These are phyloP conservation scores for Candida ponderosae DNA, from an alignment of 805 yeast species.

Conservation along the genomic window DNA sequence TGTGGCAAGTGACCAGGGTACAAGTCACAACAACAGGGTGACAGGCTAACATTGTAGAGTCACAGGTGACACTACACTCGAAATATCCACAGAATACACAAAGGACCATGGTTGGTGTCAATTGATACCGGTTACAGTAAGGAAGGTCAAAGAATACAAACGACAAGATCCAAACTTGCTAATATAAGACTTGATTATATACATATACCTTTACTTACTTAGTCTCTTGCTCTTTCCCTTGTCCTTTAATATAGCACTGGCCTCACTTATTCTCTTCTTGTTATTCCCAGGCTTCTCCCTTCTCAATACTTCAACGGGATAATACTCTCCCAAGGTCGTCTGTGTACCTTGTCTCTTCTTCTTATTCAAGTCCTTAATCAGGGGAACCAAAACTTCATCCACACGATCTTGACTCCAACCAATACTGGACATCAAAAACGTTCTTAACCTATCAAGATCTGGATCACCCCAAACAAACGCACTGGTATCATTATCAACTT, in stretches of 20 bases:
- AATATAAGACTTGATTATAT: no score
- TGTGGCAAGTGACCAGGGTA: no score
- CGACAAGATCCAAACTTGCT: no score
- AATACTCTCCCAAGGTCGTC: constrained; percentile 56
- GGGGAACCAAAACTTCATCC: constrained; percentile 80
- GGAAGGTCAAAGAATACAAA: no score
- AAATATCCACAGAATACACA: no score
- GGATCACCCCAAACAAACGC: constrained; percentile 88
- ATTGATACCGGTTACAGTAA: no score
- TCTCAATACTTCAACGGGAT: constrained; percentile 46
- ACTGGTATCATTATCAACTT: constrained; percentile 75
- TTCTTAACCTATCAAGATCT: constrained; percentile 69
- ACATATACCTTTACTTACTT: no score
- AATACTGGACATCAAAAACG: constrained; percentile 57
- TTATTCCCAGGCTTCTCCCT: constrained; percentile 34
- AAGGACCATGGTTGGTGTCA: no score
- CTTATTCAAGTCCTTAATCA: constrained; percentile 70
- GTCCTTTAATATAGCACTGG: constrained; percentile 17
- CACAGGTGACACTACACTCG: no score
- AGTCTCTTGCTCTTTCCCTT: no score
- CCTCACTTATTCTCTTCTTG: constrained; percentile 50
- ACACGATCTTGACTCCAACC: constrained; percentile 76
- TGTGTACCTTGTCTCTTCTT: constrained; percentile 49
- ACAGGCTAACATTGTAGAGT: no score
- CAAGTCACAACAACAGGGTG: no score